Base-by-base conservation (phyloP, 495 filamentous ascomycete species). In the Entonaema liquescens region DNA sequence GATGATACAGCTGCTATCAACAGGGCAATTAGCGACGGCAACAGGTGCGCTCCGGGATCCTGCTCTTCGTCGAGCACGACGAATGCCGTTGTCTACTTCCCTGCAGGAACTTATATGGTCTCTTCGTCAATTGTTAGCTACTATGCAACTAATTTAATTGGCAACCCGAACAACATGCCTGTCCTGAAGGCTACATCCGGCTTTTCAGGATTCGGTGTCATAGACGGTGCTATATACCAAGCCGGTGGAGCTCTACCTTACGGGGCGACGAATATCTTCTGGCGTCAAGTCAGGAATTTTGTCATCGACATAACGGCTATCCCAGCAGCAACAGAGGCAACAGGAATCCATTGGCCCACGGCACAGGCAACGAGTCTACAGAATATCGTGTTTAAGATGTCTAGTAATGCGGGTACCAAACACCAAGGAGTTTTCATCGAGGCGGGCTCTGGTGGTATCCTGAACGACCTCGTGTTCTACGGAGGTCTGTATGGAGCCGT, bases 1-100 rank as follows among this genome's bases (percentile, higher is more conserved):
- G 93, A 97, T 74, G 93, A 97, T 77, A 93, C 92, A 0, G 87
- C 76, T 50, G 92, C 93, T 3, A 95, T 97, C 81, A 94, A 96
- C 77, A 77, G 80, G 49, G 94, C 94, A 36, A 94, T 96, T 64
- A 85, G 87, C 26, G 88, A 88, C 26, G 92, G 91, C 17, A 83
- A 82, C 62, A 91, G 93, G 25, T 97, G 93, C 73, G 93, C 88
- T 36, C 85, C 86, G 5, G 81, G 84, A 68, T 86, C 87, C 25
- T 97, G 93, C 76, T 88, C 90, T 47, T 94, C 91, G 12, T 86
- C 86, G 5, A 97, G 94, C 13, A 85, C 84, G 17, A 90, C 89
- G 3, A 90, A 90, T 1, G 91, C 89, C 1, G 74, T 93, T 28
- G 85, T 94, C 19, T 94, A 91, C 80, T 94, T 94, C 81, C 92